Percentiles rank a stretch among this genome's conserved stretches.
These are phyloP conservation scores for Cryphonectria parasitica DNA, from an alignment of 2,329 filamentous ascomycete genomes.

Conservation along the genomic window DNA sequence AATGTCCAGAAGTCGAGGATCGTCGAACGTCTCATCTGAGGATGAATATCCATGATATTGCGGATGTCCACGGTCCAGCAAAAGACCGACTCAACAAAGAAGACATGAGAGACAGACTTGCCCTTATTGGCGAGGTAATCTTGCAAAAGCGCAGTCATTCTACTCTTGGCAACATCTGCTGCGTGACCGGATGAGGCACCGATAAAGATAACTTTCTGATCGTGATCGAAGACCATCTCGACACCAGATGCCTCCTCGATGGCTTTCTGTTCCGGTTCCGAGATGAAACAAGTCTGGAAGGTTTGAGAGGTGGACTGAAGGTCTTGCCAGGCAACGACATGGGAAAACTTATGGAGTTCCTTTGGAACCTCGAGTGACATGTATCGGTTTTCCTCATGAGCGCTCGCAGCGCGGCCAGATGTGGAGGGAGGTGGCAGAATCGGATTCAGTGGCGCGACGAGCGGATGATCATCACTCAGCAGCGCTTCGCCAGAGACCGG, in stretches of 20 bases:
- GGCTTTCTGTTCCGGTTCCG: not conserved
- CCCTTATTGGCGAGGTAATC: not conserved
- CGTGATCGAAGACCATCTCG: not conserved
- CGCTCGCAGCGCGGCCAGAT: too few relatives aligned
- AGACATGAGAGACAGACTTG: slow-evolving; percentile 1
- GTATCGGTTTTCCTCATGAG: not conserved
- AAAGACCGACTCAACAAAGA: slow-evolving; percentile 12
- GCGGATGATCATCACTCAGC: not conserved
- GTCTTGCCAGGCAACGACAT: slow-evolving; percentile 13
- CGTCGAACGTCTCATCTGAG: slow-evolving; percentile 34
- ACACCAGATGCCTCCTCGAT: slow-evolving; percentile 3
- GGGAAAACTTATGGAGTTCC: not conserved
- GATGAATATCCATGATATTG: slow-evolving; percentile 37
- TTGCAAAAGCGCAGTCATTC: slow-evolving; percentile 11
- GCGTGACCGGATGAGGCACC: slow-evolving; percentile 7
- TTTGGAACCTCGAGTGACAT: slow-evolving; percentile 9
- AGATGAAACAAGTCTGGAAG: slow-evolving; percentile 3
- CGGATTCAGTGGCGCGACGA: not conserved
- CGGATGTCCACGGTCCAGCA: slow-evolving; percentile 34
- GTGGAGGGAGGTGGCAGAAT: not conserved
- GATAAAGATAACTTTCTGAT: slow-evolving; percentile 20
- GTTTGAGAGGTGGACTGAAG: slow-evolving; percentile 1
- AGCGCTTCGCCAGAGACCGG: not conserved
- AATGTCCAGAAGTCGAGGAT: slow-evolving; percentile 36
- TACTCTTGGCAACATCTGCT: slow-evolving; percentile 8